phyloP scores from a whole-genome alignment of 106 monocot species.

The Agapanthus africanus region DNA sequence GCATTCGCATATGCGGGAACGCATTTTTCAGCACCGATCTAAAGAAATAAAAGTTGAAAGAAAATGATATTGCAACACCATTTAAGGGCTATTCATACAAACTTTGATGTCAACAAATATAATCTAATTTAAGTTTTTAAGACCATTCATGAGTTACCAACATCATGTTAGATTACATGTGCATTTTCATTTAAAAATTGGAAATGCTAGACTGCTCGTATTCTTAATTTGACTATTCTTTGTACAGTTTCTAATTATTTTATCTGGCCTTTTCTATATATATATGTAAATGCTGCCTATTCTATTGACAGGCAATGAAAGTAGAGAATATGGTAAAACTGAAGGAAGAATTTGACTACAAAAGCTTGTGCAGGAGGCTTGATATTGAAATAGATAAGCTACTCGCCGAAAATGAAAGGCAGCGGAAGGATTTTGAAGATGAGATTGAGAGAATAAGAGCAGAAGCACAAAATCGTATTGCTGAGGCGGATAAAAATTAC shows the following conservation, averaged over 20 bases:
- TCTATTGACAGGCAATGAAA: constrained; percentile 80
- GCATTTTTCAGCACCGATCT: too few species aligned
- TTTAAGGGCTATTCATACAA: background rate
- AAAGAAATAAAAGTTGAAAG: background rate
- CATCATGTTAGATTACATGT: background rate
- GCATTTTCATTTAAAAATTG: background rate
- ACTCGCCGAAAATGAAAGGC: constrained; percentile 94
- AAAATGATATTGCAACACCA: background rate
- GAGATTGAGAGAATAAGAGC: constrained; percentile 71
- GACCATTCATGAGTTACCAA: background rate
- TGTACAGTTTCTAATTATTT: background rate
- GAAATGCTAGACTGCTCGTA: background rate
- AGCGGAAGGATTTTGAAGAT: constrained; percentile 76
- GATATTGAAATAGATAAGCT: constrained; percentile 86
- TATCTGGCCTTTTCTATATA: too few species aligned
- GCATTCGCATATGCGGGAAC: too few species aligned
- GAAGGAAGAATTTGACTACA: constrained; percentile 99
- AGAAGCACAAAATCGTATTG: constrained; percentile 57
- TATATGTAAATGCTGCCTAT: background rate
- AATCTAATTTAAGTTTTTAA: background rate
- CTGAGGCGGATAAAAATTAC: constrained; percentile 68
- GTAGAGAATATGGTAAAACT: constrained; percentile 99
- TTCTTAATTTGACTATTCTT: background rate
- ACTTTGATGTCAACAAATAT: background rate
- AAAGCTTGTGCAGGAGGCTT: constrained; percentile 92